Evolutionary conservation across 768 basidiomycete genomes (phyloP), one percentile per base, ranked within the genome.

Genomic region (Leccinum sublutescens): DNA sequence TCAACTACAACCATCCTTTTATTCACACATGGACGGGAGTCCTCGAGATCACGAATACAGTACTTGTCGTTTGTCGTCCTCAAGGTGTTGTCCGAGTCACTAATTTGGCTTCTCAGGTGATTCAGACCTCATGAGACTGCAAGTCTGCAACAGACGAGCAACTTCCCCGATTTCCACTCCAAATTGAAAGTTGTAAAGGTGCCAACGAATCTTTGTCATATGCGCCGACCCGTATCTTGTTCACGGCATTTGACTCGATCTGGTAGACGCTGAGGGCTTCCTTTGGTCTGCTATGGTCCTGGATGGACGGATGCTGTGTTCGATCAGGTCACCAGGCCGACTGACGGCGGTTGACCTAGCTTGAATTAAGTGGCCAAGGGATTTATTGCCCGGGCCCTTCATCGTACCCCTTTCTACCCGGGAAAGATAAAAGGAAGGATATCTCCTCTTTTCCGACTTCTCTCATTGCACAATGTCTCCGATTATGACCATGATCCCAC

Each of bases 401-500:
- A 17, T 55, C 55, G 11, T 45, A 23, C 40, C 21, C 2, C 45
- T 53, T 19, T 34, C 40, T 55, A 6, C 8, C n/a, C n/a, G 4
- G 53, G 19, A 43, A 38, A 27, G 47, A 67, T 68, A 63, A 50
- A 29, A 11, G 43, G n/a, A 45, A 14, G 10, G 8, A 25, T 23
- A 6, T 1, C 10, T 1, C 34, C 1, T 6, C 19, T 21, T 31
- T 31, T 25, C 51, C 15, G 8, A 15, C 1, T 21, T 27, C 23
- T 27, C 12, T 21, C 29, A 2, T 19, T 15, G 11, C 43, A 40
- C 29, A 52, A 29, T 36, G 14, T 15, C 14, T 25, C 43, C n/a
- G 19, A 66, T 50, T 6, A 68, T 71, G 68, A 36, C 8, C 15
- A 21, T 52, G 2, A 29, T 71, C 27, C 34, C 50, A 23, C 2